Conservation (phyloP, 2,329 filamentous ascomycete genomes). For the Zymoseptoria passerinii region DNA sequence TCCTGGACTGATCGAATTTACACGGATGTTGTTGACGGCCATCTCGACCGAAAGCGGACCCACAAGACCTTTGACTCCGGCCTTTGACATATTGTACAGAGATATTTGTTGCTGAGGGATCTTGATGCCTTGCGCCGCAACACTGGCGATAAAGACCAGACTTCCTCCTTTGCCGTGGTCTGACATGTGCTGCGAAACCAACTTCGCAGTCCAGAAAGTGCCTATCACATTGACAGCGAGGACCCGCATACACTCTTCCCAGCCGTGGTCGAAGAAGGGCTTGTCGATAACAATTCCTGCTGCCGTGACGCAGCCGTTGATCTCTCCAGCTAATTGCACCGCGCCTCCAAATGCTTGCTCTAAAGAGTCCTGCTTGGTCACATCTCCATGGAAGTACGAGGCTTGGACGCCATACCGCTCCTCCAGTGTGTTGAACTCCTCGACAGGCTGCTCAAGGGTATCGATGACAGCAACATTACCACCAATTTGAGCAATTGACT, state of each 20-base stretch:
- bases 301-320: constrained; percentile 14
- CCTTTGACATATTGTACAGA: constrained; percentile 23
- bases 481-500: constrained; percentile 10
- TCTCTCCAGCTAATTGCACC: constrained; percentile 6
- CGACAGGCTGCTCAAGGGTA: constrained; percentile 40
- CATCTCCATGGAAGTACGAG: constrained; percentile 27
- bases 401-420: constrained; percentile 56
- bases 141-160: constrained; percentile 26
- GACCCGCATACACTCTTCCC: constrained; percentile 21
- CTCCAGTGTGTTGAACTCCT: constrained; percentile 10
- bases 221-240: constrained; percentile 30
- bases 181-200: constrained; percentile 26
- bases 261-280: constrained; percentile 12
- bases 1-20: constrained; percentile 28
- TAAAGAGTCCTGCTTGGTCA: constrained; percentile 18
- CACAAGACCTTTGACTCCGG: constrained; percentile 20
- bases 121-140: constrained; percentile 23
- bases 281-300: constrained; percentile 15
- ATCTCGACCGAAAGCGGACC: constrained; percentile 19
- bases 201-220: constrained; percentile 26
- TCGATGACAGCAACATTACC: constrained; percentile 50
- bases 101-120: constrained; percentile 21
- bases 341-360: constrained; percentile 7
- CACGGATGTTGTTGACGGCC: constrained; percentile 23
- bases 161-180: constrained; percentile 25